Evolutionary conservation across 2,329 filamentous ascomycete species (phyloP), one percentile per base, ranked within the genome.

Genomic region (Exophiala alcalophila): DNA sequence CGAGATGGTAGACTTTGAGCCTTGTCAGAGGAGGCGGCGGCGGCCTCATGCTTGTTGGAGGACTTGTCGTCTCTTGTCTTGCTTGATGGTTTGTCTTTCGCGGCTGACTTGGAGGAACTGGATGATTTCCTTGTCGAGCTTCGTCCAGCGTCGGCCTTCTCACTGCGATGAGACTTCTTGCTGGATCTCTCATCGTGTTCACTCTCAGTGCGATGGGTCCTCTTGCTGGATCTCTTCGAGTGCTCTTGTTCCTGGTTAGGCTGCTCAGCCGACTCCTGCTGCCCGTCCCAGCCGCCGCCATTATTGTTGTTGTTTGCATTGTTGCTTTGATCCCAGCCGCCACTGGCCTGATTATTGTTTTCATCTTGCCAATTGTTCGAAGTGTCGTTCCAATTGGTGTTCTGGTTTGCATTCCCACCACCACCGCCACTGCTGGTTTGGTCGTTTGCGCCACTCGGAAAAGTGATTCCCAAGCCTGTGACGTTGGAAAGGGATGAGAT

Each of bases 221-320:
- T 14, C 19, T 30, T 12, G 39, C 30, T 15, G 21, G 14, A 29
- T 8, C 16, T 19, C 18, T 10, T 16, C 1, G 18, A 21, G 20
- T 15, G 19, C 5, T 43, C 19, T 5, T 12, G 9, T 29, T 20
- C 18, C 3, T 19, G 24, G 10, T 9, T 33, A 9, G 11, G 9
- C 11, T 34, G 27, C 26, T 33, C 18, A n/a, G n/a, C n/a, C n/a
- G n/a, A n/a, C 15, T 46, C 43, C 32, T 46, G 43, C 9, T 39
- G 35, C 9, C 43, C 43, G 16, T 46, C 43, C 43, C 43, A 46
- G 19, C 43, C 43, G n/a, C 37, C 15, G 37, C 28, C 15, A 23
- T 26, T 33, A 2, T 21, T 29, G 18, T 33, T 30, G 15, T 31
- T 32, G n/a, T 23, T 28, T 9, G 23, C 21, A 41, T 32, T 28